Percentiles rank a stretch among this genome's conserved stretches.
phyloP scores from a whole-genome alignment of 2,329 filamentous ascomycete species.

The Talaromyces sp. region DNA sequence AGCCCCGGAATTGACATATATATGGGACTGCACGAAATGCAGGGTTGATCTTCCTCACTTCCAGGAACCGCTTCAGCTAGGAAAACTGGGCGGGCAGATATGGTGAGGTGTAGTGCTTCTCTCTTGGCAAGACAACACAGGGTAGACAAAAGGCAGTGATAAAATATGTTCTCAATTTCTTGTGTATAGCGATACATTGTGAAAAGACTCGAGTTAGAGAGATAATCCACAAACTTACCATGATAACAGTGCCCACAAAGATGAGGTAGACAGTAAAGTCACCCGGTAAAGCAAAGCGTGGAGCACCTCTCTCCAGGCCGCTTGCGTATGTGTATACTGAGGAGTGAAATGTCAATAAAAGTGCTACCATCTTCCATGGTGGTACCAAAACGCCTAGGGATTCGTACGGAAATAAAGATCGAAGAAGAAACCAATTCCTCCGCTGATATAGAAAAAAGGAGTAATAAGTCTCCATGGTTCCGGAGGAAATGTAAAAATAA shows the following conservation, averaged over 20 bases:
- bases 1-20: constrained; percentile 57
- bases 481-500: constrained; percentile 59
- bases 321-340: constrained; percentile 73
- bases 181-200: constrained; percentile 15
- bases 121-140: not conserved
- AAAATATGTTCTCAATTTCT: constrained; percentile 14
- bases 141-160: not conserved
- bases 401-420: constrained; percentile 69
- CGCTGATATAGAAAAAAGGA: constrained; percentile 59
- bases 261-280: constrained; percentile 78
- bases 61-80: constrained; percentile 81
- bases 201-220: not conserved
- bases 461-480: constrained; percentile 61
- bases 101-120: constrained; percentile 51
- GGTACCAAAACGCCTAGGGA: constrained; percentile 4
- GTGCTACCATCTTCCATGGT: not conserved
- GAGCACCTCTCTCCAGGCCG: constrained; percentile 68
- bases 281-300: constrained; percentile 71
- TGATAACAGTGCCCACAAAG: constrained; percentile 68
- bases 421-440: constrained; percentile 60
- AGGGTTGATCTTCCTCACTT: constrained; percentile 79
- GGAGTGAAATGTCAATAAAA: not conserved
- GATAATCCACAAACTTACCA: constrained; percentile 64
- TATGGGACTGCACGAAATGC: constrained; percentile 63
- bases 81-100: constrained; percentile 75